Conservation (phyloP, 2,329 filamentous ascomycete species). For the Trichocomaceae sp. region DNA sequence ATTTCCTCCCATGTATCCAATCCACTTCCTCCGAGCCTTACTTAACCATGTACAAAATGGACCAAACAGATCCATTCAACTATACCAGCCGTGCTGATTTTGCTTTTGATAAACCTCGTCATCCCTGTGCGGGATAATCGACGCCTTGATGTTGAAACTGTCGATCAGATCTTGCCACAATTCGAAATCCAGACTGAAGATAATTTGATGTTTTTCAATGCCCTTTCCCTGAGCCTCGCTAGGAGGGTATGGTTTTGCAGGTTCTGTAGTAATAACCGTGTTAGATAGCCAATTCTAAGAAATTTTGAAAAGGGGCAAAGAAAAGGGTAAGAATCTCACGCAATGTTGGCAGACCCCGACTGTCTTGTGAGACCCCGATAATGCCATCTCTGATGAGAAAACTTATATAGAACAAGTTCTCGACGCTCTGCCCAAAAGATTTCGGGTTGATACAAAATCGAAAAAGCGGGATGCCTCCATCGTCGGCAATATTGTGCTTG, state of each 20-base stretch:
- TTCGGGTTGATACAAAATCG: conserved; percentile 83
- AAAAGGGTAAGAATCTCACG: conserved; percentile 49
- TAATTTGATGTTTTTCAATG: conserved; percentile 69
- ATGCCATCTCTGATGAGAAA: conserved; percentile 86
- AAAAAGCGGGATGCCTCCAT: conserved; percentile 70
- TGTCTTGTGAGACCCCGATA: conserved; percentile 66
- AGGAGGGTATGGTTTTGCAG: conserved; percentile 42
- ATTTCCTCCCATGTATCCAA: background rate
- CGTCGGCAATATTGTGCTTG: conserved; percentile 57
- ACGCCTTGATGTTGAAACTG: conserved; percentile 66
- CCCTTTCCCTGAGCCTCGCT: conserved; percentile 46
- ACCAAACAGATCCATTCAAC: conserved; percentile 28
- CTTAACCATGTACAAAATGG: background rate
- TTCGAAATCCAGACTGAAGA: conserved; percentile 79
- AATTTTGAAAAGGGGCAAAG: background rate
- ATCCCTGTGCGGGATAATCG: conserved; percentile 77
- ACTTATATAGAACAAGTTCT: conserved; percentile 94
- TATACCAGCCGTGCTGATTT: conserved; percentile 59
- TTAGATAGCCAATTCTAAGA: conserved; percentile 17
- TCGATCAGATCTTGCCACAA: conserved; percentile 74
- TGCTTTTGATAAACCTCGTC: conserved; percentile 52
- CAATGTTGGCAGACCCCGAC: conserved; percentile 67
- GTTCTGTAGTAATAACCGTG: conserved; percentile 31
- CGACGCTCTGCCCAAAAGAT: conserved; percentile 89
- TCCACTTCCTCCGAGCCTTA: background rate